A percentile compares a stretch with the other conserved stretches of the same genome.
Conservation (phyloP, 1,139 yeast species). For the Meyerozyma smithsonii region DNA sequence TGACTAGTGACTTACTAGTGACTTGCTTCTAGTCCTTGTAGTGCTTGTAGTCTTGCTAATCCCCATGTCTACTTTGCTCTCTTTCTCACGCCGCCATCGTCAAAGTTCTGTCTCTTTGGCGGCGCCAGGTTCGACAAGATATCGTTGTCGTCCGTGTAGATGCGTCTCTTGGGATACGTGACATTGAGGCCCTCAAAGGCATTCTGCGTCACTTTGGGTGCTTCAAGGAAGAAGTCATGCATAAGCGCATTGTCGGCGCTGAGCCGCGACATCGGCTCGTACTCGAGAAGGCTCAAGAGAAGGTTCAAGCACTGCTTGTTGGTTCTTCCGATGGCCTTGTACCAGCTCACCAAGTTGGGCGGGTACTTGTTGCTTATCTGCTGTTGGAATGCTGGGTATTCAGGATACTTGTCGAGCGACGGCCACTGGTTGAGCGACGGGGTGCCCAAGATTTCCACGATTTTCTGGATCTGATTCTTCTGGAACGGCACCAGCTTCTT, state of each 20-base stretch:
- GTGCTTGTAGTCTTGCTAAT: no score
- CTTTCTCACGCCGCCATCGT: background rate
- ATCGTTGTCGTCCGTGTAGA: constrained; percentile 74
- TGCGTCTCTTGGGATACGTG: constrained; percentile 68
- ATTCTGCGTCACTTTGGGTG: constrained; percentile 64
- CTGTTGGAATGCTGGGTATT: constrained; percentile 57
- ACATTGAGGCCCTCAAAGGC: constrained; percentile 62
- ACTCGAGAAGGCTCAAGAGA: constrained; percentile 59
- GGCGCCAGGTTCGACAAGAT: constrained; percentile 30
- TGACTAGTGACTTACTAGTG: no score
- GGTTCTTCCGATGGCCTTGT: constrained; percentile 70
- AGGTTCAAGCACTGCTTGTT: constrained; percentile 66
- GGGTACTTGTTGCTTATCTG: constrained; percentile 54
- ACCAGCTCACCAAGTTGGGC: constrained; percentile 77
- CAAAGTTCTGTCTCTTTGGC: constrained; percentile 1
- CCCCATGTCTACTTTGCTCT: constrained; percentile 1
- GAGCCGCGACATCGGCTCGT: constrained; percentile 78
- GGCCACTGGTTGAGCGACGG: constrained; percentile 81
- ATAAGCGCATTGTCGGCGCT: constrained; percentile 53
- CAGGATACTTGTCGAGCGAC: constrained; percentile 74
- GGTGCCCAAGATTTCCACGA: constrained; percentile 84
- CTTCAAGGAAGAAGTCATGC: constrained; percentile 70
- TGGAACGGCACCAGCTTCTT: constrained; percentile 93
- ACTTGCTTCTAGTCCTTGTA: no score
- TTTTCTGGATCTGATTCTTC: constrained; percentile 84